phyloP scores from a whole-genome alignment of 306 rosid genomes.

The Vigna trinervia region DNA sequence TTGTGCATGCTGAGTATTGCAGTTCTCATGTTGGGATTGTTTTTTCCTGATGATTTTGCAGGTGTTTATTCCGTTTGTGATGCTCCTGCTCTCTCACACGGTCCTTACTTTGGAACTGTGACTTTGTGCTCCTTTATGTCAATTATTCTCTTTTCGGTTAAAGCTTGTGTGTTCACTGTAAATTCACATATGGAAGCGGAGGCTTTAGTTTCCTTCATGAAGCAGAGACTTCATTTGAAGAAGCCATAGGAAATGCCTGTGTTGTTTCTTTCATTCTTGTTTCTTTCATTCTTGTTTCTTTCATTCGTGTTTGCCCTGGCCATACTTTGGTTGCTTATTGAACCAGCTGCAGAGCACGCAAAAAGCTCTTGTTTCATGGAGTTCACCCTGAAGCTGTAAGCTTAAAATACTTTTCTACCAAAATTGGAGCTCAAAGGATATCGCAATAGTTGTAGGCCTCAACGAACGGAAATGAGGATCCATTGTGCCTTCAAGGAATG shows the following conservation, averaged over 20 bases:
- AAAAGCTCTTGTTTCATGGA: constrained; percentile 83
- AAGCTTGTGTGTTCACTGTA: constrained; percentile 84
- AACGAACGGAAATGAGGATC: no score
- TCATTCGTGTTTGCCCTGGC: constrained; percentile 93
- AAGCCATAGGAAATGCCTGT: constrained; percentile 99
- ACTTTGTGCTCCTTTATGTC: constrained; percentile 77
- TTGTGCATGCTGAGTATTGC: neutral
- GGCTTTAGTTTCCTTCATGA: constrained; percentile 73
- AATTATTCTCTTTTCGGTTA: constrained; percentile 77
- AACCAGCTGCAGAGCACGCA: constrained; percentile 94
- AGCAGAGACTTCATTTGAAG: constrained; percentile 85
- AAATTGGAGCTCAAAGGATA: no score
- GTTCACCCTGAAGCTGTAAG: constrained; percentile 92
- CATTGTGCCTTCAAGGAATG: no score
- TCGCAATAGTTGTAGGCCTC: no score
- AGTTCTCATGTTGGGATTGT: constrained; percentile 5
- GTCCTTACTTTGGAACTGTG: constrained; percentile 96
- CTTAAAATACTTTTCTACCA: constrained; percentile 11
- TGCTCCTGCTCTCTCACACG: constrained; percentile 84
- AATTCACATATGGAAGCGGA: constrained; percentile 87
- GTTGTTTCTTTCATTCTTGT: constrained; percentile 85
- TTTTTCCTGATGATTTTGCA: constrained; percentile 47
- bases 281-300: constrained; percentile 61
- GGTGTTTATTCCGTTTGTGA: constrained; percentile 95
- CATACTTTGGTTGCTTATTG: constrained; percentile 84